Conservation (phyloP, 495 filamentous ascomycete genomes). For the Trichoderma reesei region DNA sequence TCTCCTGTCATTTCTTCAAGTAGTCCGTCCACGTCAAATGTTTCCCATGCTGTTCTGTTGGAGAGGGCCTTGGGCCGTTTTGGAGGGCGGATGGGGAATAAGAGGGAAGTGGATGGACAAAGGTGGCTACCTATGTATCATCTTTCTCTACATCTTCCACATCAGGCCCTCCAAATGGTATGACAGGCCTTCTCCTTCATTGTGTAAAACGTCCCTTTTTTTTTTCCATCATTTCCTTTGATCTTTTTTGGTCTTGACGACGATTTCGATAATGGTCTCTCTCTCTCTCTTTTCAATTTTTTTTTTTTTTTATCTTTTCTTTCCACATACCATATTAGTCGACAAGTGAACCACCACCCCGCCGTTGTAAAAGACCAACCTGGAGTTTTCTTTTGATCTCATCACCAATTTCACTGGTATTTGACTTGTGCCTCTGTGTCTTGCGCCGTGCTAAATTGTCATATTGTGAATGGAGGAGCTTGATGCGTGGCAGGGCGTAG, state of each 20-base stretch:
- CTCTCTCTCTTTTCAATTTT: neutral
- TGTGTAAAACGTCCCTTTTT: neutral
- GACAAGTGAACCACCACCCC: too few species aligned
- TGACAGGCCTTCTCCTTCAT: neutral
- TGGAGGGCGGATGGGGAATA: too few species aligned
- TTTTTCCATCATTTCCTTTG: neutral
- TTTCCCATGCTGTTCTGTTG: too few species aligned
- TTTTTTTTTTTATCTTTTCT: neutral
- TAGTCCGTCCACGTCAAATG: too few species aligned
- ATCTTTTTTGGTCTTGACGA: neutral
- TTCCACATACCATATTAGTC: constrained; percentile 1
- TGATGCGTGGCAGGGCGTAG: too few species aligned
- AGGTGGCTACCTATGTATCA: neutral
- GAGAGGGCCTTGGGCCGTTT: too few species aligned
- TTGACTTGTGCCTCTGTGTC: too few species aligned
- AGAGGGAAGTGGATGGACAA: neutral
- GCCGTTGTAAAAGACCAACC: constrained; percentile 6
- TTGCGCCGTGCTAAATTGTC: too few species aligned
- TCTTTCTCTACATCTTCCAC: too few species aligned
- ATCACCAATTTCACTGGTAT: too few species aligned
- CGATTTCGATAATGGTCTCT: neutral
- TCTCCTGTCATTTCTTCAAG: neutral
- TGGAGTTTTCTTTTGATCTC: neutral
- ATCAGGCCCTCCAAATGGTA: neutral
- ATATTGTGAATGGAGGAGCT: too few species aligned